Percentiles rank a stretch among this genome's conserved stretches.
These are phyloP conservation scores for Exobasidium cylindrosporum DNA, from an alignment of 1,284 basidiomycete genomes.

Conservation along the genomic window DNA sequence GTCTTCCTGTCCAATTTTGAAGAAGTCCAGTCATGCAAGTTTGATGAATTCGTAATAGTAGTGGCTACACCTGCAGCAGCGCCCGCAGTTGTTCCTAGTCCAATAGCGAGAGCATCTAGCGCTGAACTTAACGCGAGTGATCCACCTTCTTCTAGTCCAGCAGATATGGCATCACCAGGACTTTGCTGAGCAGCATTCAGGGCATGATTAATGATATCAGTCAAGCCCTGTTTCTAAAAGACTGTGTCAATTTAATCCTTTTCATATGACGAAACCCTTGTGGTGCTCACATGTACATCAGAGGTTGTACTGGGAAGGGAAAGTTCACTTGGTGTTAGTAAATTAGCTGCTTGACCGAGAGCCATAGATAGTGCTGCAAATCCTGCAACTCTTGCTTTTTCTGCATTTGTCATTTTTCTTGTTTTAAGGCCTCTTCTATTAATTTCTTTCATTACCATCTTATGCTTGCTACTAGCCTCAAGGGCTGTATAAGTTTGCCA, in stretches of 20 bases:
- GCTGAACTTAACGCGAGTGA: neutral
- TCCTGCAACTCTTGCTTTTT: neutral
- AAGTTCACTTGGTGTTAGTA: neutral
- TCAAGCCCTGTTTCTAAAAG: neutral
- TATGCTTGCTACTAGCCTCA: neutral
- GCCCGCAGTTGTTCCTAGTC: neutral
- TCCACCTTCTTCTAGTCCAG: neutral
- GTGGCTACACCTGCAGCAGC: neutral
- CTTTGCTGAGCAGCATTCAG: neutral
- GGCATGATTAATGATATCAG: neutral
- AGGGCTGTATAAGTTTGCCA: neutral
- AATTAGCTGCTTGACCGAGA: neutral
- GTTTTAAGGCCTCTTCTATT: neutral
- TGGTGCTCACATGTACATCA: neutral
- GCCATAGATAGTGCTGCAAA: slow-evolving; percentile 1
- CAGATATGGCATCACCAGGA: neutral
- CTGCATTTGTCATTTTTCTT: slow-evolving; percentile 4
- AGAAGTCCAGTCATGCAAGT: neutral
- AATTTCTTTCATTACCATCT: slow-evolving; percentile 4
- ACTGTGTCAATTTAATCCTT: no score
- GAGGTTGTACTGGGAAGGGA: neutral
- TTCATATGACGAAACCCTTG: no score
- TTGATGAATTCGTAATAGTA: neutral
- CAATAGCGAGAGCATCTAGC: neutral
- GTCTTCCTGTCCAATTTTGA: neutral